A percentile compares a stretch with the other conserved stretches of the same genome.
Conservation (phyloP, 352 stramenopile species). For the Pythium insidiosum region DNA sequence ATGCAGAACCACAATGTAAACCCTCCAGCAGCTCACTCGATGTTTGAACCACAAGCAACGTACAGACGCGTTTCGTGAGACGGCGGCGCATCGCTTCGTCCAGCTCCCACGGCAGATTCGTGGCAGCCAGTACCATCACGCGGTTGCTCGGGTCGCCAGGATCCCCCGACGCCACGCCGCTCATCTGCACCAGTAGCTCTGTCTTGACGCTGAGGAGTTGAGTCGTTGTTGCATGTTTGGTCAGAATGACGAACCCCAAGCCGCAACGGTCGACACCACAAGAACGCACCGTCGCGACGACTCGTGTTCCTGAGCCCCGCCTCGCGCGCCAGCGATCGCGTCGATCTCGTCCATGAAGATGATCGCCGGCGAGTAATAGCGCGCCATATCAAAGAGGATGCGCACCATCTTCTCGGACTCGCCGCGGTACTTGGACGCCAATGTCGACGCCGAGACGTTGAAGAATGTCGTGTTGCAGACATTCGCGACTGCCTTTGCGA, state of each 20-base stretch:
- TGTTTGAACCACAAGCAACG: too few species aligned
- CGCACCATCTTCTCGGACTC: conserved; percentile 95
- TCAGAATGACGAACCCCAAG: too few species aligned
- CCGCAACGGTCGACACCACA: too few species aligned
- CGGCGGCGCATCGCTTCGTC: conserved; percentile 86
- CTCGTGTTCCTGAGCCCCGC: conserved; percentile 74
- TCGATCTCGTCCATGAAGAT: conserved; percentile 99
- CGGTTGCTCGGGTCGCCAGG: conserved; percentile 26
- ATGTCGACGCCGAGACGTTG: conserved; percentile 91
- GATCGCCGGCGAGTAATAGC: conserved; percentile 95
- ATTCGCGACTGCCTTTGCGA: conserved; percentile 87
- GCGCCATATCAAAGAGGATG: conserved; percentile 97
- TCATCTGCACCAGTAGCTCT: conserved; percentile 97
- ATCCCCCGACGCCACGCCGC: conserved; percentile 75
- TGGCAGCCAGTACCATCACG: conserved; percentile 89
- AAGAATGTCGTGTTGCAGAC: conserved; percentile 98
- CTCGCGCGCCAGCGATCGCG: conserved; percentile 78
- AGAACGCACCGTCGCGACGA: conserved; percentile 67
- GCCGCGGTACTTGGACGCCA: conserved; percentile 91
- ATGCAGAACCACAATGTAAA: conserved; percentile 3
- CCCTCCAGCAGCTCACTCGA: too few species aligned
- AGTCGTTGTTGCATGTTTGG: too few species aligned
- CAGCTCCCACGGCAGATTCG: conserved; percentile 91
- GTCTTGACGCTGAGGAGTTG: conserved; percentile 92
- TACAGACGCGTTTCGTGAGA: conserved; percentile 89